Conservation (phyloP, 2,329 filamentous ascomycete species). For the Chaetothyriales sp. region DNA sequence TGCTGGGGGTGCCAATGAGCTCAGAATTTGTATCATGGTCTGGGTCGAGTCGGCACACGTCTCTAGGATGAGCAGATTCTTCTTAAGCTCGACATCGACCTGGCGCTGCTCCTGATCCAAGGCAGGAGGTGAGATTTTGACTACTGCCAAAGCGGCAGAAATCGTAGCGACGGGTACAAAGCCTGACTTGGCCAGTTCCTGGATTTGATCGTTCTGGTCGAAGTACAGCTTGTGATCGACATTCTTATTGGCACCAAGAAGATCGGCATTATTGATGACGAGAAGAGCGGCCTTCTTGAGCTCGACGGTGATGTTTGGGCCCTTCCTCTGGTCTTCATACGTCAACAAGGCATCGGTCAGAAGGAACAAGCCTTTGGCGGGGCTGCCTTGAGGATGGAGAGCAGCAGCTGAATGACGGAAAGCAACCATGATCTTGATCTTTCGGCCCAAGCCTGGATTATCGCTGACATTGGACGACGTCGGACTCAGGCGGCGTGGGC, state of each 20-base stretch:
- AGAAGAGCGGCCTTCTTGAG: slow-evolving; percentile 72
- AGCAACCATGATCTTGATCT: slow-evolving; percentile 43
- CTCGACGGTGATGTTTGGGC: slow-evolving; percentile 51
- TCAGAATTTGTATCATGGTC: slow-evolving; percentile 67
- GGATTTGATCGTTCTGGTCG: slow-evolving; percentile 32
- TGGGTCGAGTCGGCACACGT: slow-evolving; percentile 96
- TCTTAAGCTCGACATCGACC: slow-evolving; percentile 66
- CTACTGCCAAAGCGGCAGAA: slow-evolving; percentile 50
- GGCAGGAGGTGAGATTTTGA: slow-evolving; percentile 9
- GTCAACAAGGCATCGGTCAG: slow-evolving; percentile 65
- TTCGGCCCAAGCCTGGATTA: slow-evolving; percentile 29
- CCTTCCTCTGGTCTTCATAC: slow-evolving; percentile 50
- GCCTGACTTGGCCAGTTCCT: slow-evolving; percentile 46
- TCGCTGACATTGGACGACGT: slow-evolving; percentile 11
- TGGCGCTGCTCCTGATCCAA: slow-evolving; percentile 33
- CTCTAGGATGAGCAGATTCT: slow-evolving; percentile 79
- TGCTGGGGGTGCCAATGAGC: slow-evolving; percentile 67
- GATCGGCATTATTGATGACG: slow-evolving; percentile 60
- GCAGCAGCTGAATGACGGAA: slow-evolving; percentile 72
- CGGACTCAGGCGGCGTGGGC: slow-evolving; percentile 30
- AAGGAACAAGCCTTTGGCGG: slow-evolving; percentile 65
- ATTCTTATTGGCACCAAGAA: slow-evolving; percentile 24
- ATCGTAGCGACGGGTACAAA: slow-evolving; percentile 80
- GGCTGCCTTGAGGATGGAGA: slow-evolving; percentile 62
- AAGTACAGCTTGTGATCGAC: slow-evolving; percentile 20